phyloP scores from a whole-genome alignment of 1,284 basidiomycete species.

The Melanopsichium pennsylvanicum region DNA sequence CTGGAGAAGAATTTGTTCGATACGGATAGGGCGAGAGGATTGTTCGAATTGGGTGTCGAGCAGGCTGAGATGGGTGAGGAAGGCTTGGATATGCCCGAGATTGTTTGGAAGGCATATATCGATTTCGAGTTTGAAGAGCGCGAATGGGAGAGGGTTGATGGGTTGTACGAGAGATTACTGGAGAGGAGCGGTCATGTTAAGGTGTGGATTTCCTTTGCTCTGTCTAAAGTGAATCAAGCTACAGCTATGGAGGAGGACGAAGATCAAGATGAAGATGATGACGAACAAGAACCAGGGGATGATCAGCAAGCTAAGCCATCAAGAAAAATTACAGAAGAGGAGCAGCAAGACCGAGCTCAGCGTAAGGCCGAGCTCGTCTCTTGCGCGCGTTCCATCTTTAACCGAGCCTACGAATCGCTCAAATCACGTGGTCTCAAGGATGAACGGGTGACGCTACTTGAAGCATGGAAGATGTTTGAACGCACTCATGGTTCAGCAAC shows the following conservation, averaged over 20 bases:
- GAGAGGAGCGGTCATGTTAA: constrained; percentile 92
- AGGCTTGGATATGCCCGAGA: constrained; percentile 90
- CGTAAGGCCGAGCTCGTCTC: constrained; percentile 73
- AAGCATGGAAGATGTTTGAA: constrained; percentile 93
- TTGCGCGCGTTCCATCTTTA: constrained; percentile 79
- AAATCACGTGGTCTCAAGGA: constrained; percentile 82
- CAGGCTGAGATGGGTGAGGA: constrained; percentile 69
- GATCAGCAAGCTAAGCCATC: constrained; percentile 53
- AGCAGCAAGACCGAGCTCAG: constrained; percentile 61
- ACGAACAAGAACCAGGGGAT: constrained; percentile 71
- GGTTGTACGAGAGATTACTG: constrained; percentile 89
- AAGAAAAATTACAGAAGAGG: constrained; percentile 44
- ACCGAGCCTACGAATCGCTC: constrained; percentile 84
- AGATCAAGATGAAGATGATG: constrained; percentile 72
- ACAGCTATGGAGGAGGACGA: constrained; percentile 77
- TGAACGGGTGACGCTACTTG: constrained; percentile 88
- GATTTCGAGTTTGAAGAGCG: constrained; percentile 95
- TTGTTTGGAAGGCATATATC: constrained; percentile 84
- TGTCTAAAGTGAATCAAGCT: constrained; percentile 70
- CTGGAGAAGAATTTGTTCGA: constrained; percentile 92
- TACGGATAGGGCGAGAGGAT: constrained; percentile 86
- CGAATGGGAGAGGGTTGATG: constrained; percentile 82
- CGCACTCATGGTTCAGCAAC: constrained; percentile 73
- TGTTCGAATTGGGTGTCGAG: constrained; percentile 93
- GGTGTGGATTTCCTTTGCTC: constrained; percentile 65